A percentile compares a stretch with the other conserved stretches of the same genome.
Evolutionary conservation across 2,329 filamentous ascomycete species (phyloP).

Genomic region (Plenodomus tracheiphilus): DNA sequence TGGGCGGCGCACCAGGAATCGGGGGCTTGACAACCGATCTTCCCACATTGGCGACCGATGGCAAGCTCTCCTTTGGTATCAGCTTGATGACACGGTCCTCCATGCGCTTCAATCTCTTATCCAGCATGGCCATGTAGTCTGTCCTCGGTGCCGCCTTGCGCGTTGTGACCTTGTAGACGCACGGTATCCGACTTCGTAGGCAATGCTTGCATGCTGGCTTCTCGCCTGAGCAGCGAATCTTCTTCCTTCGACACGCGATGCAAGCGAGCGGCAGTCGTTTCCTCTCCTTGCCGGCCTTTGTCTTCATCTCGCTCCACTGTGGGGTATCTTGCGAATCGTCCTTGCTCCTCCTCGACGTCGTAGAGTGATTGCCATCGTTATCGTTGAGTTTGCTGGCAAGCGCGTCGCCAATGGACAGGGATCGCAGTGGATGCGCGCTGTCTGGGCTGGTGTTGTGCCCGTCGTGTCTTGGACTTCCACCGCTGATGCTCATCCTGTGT

Average conservation of each 20-base stretch:
- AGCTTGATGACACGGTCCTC: constrained; percentile 97
- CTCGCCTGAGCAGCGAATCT: constrained; percentile 96
- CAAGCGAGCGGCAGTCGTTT: constrained; percentile 92
- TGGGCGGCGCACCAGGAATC: constrained; percentile 60
- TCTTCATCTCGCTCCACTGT: constrained; percentile 58
- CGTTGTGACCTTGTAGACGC: constrained; percentile 96
- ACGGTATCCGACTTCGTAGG: constrained; percentile 86
- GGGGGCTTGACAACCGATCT: constrained; percentile 85
- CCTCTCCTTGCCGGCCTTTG: constrained; percentile 85
- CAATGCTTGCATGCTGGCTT: constrained; percentile 98
- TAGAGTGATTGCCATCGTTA: constrained; percentile 30
- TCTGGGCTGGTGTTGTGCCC: constrained; percentile 43
- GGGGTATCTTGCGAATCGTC: constrained; percentile 43
- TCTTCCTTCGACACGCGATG: constrained; percentile 94
- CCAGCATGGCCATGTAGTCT: constrained; percentile 98
- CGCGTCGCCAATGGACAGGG: constrained; percentile 35
- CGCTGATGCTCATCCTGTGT: constrained; percentile 35
- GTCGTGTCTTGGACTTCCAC: constrained; percentile 36
- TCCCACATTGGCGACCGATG: constrained; percentile 67
- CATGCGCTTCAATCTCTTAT: constrained; percentile 94
- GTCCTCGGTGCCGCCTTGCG: constrained; percentile 92
- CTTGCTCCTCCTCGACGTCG: constrained; percentile 31
- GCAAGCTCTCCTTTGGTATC: constrained; percentile 82
- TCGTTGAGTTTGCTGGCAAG: constrained; percentile 31
- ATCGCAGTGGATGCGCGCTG: constrained; percentile 33